Base-by-base conservation (phyloP, 306 rosid genomes). In the Cucurbita maxima region DNA sequence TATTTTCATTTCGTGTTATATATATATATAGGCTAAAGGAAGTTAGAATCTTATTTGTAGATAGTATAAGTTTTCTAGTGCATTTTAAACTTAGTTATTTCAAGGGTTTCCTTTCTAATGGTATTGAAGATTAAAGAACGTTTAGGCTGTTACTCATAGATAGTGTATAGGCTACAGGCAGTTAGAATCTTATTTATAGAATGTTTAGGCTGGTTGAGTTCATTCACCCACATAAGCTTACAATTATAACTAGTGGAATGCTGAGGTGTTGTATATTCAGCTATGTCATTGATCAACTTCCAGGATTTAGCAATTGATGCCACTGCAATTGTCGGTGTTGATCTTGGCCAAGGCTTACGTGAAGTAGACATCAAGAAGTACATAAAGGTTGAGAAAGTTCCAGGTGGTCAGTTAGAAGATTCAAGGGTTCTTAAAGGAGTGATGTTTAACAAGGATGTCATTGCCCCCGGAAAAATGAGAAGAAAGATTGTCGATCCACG, bases 241-340 rank as follows among this genome's bases (percentile, higher is more conserved):
- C 34, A 30, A 3, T 30, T 30, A 30, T 30, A 30, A 30, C 34
- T 22, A 14, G 41, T 47, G 40, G 43, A 47, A 25, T 25, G 13
- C 16, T 69, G 58, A 25, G 45, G 43, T 70, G 56, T 74, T 81
- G 1, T 80, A 55, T 58, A 22, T 75, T 70, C 10, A 70, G 58
- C 58, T 3, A 8, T 70, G 58, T 48, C 45, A 14, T 48, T 75
- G 75, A 44, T 78, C 72, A 45, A 58, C 62, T 50, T 75, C 22
- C 83, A 92, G 98, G 97, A 92, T 82, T 75, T 92, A 74, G 97
- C 97, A 41, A 88, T 92, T 80, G 97, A 89, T 76, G 97, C 97
- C 61, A 92, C 97, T 75, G 69, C 89, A 80, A 89, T 85, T 63
- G 92, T 89, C 5, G 96, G 96, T 57, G 96, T 92, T 75, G 96